phyloP scores from a whole-genome alignment of 345 rosid species.

The Hypericum androsaemum region DNA sequence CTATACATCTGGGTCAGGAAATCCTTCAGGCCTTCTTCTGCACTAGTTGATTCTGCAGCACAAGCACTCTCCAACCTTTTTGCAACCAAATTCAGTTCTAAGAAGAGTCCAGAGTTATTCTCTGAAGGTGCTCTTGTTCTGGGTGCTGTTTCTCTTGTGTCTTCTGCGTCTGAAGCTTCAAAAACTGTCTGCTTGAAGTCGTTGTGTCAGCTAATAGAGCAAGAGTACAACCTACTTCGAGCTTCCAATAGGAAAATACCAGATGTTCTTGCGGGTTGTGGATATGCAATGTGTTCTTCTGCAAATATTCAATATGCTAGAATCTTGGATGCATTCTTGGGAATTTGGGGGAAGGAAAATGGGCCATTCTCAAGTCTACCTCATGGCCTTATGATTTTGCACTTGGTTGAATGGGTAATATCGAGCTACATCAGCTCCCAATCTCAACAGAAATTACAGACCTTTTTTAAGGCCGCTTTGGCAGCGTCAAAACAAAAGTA shows the following conservation, averaged over 20 bases:
- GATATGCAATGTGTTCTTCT: conserved; percentile 66
- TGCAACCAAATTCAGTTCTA: conserved; percentile 15
- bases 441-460: conserved; percentile 33
- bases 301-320: conserved; percentile 31
- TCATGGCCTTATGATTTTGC: conserved; percentile 70
- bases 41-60: conserved; percentile 50
- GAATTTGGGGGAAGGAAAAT: conserved; percentile 50
- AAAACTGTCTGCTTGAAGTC: conserved; percentile 49
- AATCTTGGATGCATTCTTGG: conserved; percentile 43
- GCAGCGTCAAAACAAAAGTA: conserved; percentile 32
- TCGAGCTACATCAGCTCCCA: conserved; percentile 45
- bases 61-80: conserved; percentile 41
- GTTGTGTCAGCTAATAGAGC: conserved; percentile 50
- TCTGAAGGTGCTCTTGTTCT: conserved; percentile 54
- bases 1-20: conserved; percentile 89
- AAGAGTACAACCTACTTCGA: conserved; percentile 30
- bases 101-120: conserved; percentile 35
- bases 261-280: conserved; percentile 70
- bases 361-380: conserved; percentile 40
- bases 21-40: conserved; percentile 53
- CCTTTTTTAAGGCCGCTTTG: conserved; percentile 29
- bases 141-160: conserved; percentile 60
- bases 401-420: conserved; percentile 73
- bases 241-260: conserved; percentile 30
- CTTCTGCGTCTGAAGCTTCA: conserved; percentile 37